phyloP scores from a whole-genome alignment of 2,329 filamentous ascomycete genomes.

The Aspergillus vadensis region DNA sequence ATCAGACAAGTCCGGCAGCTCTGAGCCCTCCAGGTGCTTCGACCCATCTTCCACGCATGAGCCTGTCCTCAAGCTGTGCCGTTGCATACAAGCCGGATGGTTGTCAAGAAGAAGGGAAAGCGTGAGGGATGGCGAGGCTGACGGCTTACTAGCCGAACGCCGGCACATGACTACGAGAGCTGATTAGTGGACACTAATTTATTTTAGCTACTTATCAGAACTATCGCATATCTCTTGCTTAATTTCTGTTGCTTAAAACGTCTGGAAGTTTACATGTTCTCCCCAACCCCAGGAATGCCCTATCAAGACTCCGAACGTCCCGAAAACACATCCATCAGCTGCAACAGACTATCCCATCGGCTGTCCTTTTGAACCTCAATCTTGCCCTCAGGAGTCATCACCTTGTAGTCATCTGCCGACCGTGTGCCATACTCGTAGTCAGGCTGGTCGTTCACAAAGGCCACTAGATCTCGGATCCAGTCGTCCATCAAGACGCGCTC shows the following conservation, averaged over 20 bases:
- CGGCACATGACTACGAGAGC: too few relatives aligned
- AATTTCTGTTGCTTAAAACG: too few relatives aligned
- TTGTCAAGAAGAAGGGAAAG: too few relatives aligned
- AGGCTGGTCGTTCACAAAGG: conserved; percentile 40
- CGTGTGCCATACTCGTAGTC: conserved; percentile 39
- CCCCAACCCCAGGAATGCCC: not conserved
- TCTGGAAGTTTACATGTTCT: too few relatives aligned
- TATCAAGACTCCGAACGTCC: not conserved
- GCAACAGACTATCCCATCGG: conserved; percentile 33
- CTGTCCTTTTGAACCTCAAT: conserved; percentile 41
- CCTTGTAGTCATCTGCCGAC: conserved; percentile 39
- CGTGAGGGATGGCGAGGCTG: too few relatives aligned
- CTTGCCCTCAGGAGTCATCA: conserved; percentile 33
- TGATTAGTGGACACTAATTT: too few relatives aligned
- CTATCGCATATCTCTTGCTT: too few relatives aligned
- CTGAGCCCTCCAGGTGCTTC: not conserved
- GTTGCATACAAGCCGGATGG: too few relatives aligned
- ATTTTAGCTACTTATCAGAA: too few relatives aligned
- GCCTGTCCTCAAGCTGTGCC: too few relatives aligned
- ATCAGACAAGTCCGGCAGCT: not conserved
- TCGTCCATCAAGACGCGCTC: conserved; percentile 42
- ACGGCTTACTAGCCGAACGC: too few relatives aligned
- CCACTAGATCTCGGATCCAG: conserved; percentile 43
- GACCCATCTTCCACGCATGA: not conserved
- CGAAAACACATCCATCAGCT: conserved; percentile 21